Conservation (phyloP, 345 rosid species). For the Ceriops tagal region DNA sequence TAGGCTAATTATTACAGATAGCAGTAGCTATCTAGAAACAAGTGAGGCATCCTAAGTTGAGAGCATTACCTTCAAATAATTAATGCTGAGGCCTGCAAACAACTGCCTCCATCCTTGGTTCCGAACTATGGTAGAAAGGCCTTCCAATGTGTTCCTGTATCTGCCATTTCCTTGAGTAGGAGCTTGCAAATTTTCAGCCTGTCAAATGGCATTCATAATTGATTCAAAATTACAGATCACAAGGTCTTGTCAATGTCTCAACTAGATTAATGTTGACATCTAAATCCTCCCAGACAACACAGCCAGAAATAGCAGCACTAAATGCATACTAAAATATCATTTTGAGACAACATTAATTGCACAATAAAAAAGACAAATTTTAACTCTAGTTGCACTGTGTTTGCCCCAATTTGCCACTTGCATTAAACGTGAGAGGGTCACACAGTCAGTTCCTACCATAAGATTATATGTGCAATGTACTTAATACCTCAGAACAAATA, state of each 20-base stretch:
- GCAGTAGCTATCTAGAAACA: not conserved
- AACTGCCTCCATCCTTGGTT: slow-evolving; percentile 93
- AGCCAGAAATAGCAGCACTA: not conserved
- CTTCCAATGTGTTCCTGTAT: slow-evolving; percentile 66
- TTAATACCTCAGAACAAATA: not conserved
- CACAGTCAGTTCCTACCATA: not conserved
- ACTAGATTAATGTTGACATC: not conserved
- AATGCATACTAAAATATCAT: not conserved
- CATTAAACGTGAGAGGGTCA: not conserved
- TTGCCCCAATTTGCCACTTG: not conserved
- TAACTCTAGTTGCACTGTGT: not conserved
- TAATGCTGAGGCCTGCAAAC: slow-evolving; percentile 94
- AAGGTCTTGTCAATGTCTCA: not conserved
- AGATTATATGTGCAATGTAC: not conserved
- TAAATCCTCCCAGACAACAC: not conserved
- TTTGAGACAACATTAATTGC: not conserved
- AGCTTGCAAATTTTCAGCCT: slow-evolving; percentile 78
- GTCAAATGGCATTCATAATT: slow-evolving; percentile 19
- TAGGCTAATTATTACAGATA: not conserved
- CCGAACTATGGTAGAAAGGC: slow-evolving; percentile 57
- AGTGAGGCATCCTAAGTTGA: not conserved
- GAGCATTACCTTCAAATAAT: slow-evolving; percentile 71
- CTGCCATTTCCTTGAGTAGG: slow-evolving; percentile 41
- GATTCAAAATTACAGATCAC: not conserved
- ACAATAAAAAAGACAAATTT: not conserved